Evolutionary conservation across 2,329 filamentous ascomycete species (phyloP), one percentile per base, ranked within the genome.

Genomic region (Aspergillus thermomutatus): DNA sequence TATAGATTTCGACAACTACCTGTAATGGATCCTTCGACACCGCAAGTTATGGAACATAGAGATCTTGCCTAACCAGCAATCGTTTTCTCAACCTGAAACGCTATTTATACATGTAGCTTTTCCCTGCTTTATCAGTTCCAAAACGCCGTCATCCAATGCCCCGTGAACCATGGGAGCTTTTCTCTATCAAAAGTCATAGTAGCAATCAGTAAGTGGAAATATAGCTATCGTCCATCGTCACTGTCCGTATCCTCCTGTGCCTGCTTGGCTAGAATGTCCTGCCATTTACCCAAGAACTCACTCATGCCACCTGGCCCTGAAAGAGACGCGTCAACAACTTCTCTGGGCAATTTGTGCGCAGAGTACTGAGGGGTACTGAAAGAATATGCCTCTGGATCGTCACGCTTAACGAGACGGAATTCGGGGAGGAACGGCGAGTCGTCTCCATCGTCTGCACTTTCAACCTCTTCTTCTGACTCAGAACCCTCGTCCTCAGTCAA

Each of bases 261-360:
- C 61, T 76, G 72, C 55, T 73, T 72, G 43, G 76, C 73, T 56
- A 82, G 64, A 55, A 83, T 80, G 43, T 87, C 82, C 68, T 85
- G 86, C 90, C 90, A 93, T 69, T 87, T 83, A 63, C 82, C 82
- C 59, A 89, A 85, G 76, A 94, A 92, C 74, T 96, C 92, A 59
- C 87, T 82, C 77, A 97, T 82, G 0, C 88, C 89, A 3, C 89
- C 90, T 54, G 90, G 85, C 3, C 89, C 89, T 1, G 82, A 82
- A 21, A 80, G 75, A 28, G 82, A 83, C 2, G 85, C 85, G 67
- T 87, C 85, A 1, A 97, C 92, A 2, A 97, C 91, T 65, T 99
- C 94, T 72, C 88, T 92, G 0, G 94, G 94, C 65, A 99, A 77
- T 75, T 97, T 99, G 71, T 97, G 93, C 3, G 94, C 93, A 60